phyloP scores from a whole-genome alignment of 2,329 filamentous ascomycete genomes.

The Corniculantispora saksenae region DNA sequence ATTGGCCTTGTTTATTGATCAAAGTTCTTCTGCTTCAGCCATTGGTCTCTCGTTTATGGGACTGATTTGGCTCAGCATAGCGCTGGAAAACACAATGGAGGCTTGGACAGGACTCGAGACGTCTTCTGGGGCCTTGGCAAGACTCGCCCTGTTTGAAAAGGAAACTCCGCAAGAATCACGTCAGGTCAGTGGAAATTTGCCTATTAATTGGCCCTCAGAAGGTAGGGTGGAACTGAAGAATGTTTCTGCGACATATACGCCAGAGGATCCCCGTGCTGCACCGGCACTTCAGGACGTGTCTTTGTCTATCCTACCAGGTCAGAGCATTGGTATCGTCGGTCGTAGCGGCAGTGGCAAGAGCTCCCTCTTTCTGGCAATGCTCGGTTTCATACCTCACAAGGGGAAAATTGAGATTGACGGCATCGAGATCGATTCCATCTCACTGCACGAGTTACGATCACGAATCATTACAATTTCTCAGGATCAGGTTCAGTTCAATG shows the following conservation, averaged over 20 bases:
- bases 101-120: not conserved
- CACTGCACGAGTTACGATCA: not conserved
- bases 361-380: not conserved
- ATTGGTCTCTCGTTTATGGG: constrained; percentile 3
- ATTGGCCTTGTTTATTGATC: not conserved
- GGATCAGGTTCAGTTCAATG: constrained; percentile 23
- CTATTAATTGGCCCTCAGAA: not conserved
- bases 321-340: not conserved
- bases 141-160: not conserved
- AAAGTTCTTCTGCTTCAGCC: not conserved
- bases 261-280: not conserved
- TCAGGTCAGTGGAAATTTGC: not conserved
- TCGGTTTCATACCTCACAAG: not conserved
- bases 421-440: not conserved
- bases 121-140: not conserved
- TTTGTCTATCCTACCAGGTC: not conserved
- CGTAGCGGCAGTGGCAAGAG: not conserved
- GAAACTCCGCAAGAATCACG: not conserved
- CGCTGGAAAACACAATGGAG: not conserved
- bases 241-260: not conserved
- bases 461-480: constrained; percentile 24
- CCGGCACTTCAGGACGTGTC: not conserved
- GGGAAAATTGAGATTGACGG: not conserved
- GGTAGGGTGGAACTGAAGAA: not conserved
- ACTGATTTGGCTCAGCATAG: not conserved